These are phyloP conservation scores for Ascomycota sp. DNA, from an alignment of 2,329 filamentous ascomycete species.

Conservation along the genomic window DNA sequence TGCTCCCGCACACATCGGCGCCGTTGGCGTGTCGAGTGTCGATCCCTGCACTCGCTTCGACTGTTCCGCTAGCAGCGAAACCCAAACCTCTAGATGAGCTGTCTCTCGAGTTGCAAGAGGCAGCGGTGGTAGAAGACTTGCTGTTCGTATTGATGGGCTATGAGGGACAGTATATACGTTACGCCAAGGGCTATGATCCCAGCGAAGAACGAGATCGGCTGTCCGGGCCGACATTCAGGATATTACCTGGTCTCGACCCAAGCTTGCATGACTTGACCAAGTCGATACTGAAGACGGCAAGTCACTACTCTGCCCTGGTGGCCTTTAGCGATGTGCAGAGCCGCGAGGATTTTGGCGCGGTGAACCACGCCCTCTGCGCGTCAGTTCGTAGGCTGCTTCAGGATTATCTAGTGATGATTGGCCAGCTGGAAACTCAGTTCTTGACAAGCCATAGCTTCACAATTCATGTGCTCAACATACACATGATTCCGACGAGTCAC, in stretches of 20 bases:
- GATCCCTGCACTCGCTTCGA: slow-evolving; percentile 48
- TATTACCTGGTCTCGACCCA: slow-evolving; percentile 67
- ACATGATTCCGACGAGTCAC: slow-evolving; percentile 72
- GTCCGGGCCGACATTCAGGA: slow-evolving; percentile 57
- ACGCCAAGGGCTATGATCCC: slow-evolving; percentile 61
- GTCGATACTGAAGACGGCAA: slow-evolving; percentile 84
- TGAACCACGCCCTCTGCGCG: slow-evolving; percentile 92
- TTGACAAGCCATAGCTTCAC: slow-evolving; percentile 77
- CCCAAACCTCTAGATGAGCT: slow-evolving; percentile 48
- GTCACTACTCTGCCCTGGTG: slow-evolving; percentile 76
- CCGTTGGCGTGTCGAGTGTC: slow-evolving; percentile 48
- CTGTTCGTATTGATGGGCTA: slow-evolving; percentile 95
- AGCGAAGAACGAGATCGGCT: slow-evolving; percentile 68
- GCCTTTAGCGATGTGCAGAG: slow-evolving; percentile 89
- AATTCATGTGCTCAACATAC: slow-evolving; percentile 75
- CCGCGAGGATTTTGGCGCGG: slow-evolving; percentile 73
- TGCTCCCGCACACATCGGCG: slow-evolving; percentile 43
- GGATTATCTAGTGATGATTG: slow-evolving; percentile 80
- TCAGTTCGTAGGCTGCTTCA: slow-evolving; percentile 77
- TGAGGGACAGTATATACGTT: slow-evolving; percentile 92
- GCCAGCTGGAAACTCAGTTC: slow-evolving; percentile 81
- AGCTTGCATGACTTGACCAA: slow-evolving; percentile 70
- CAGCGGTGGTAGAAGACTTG: slow-evolving; percentile 69
- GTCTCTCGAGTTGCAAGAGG: slow-evolving; percentile 62
- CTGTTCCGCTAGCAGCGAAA: slow-evolving; percentile 51